Evolutionary conservation across 192 early-diverging fungal genomes (phyloP), one percentile per base, ranked within the genome.

Genomic region (Entophlyctis luteolus): DNA sequence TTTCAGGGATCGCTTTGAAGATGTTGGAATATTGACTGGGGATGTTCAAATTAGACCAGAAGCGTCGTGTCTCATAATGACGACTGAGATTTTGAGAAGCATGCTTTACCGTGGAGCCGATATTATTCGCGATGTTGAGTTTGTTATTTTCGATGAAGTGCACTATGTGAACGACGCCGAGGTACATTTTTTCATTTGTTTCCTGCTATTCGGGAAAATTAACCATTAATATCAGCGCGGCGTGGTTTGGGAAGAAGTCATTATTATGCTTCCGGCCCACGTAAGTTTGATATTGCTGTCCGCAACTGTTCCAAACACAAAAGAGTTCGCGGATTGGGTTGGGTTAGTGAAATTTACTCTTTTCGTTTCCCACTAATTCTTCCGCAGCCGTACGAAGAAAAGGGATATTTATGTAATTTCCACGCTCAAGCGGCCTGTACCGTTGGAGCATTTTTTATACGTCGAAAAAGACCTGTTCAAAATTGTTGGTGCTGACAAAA

Each of bases 201-300:
- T 52, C 6, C 27, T 52, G 10, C 27, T 8, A 18, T 52, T 52
- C 27, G 10, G 10, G 22, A 57, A 57, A 57, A 12, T 16, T 0
- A 42, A 45, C 4, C 14, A 1, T 37, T 65, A 12, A 4, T 57
- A 42, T 37, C 28, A 90, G 88, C 77, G 89, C 67, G 96, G 96
- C 54, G 95, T 99, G 0, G 96, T 99, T 1, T 99, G 96, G 96
- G 96, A 99, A 78, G 96, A 99, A 75, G 94, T 97, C 29, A 99
- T 99, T 60, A 97, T 98, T 68, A 96, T 99, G 95, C 79, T 99
- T 10, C 96, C 96, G 2, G 84, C 89, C 0, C 95, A 99, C 77
- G 88, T 99, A 2, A 94, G 80, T 14, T 77, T 99, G n/a, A 94
- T 99, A 62, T 75, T 99, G 46, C 78, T 99, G 33, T 96, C 94